Evolutionary conservation across 345 rosid species (phyloP).

Genomic region (Hibiscus tridactylites): DNA sequence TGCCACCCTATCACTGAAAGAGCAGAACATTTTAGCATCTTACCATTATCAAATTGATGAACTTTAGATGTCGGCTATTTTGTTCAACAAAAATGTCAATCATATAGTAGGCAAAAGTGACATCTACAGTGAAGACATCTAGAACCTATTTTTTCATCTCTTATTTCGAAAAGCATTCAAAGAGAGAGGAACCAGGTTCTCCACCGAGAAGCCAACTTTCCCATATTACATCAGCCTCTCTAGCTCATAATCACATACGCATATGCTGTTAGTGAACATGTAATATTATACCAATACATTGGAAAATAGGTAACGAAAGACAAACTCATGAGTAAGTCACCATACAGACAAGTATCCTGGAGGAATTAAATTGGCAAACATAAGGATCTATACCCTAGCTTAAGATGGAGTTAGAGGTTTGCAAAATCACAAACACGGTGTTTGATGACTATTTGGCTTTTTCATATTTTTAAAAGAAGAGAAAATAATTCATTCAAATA

Average conservation of each 20-base stretch:
- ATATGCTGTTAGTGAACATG: background rate
- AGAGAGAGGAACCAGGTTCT: background rate
- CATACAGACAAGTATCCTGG: background rate
- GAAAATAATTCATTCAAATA: background rate
- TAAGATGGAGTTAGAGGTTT: background rate
- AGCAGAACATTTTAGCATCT: background rate
- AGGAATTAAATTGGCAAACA: background rate
- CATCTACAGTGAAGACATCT: background rate
- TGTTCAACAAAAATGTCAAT: background rate
- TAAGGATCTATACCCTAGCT: background rate
- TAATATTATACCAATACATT: background rate
- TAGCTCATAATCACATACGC: background rate
- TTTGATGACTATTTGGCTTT: background rate
- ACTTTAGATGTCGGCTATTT: background rate
- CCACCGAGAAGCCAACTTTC: background rate
- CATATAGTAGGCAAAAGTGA: background rate
- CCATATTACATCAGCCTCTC: background rate
- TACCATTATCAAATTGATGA: background rate
- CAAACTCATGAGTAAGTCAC: background rate
- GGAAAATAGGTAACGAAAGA: background rate
- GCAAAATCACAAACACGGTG: background rate
- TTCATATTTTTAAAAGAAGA: background rate
- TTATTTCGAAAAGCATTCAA: background rate
- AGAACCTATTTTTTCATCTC: background rate
- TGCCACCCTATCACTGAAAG: constrained; percentile 90